Conservation (phyloP, 129 eudicot species). For the Pseudognaphalium luteoalbum region DNA sequence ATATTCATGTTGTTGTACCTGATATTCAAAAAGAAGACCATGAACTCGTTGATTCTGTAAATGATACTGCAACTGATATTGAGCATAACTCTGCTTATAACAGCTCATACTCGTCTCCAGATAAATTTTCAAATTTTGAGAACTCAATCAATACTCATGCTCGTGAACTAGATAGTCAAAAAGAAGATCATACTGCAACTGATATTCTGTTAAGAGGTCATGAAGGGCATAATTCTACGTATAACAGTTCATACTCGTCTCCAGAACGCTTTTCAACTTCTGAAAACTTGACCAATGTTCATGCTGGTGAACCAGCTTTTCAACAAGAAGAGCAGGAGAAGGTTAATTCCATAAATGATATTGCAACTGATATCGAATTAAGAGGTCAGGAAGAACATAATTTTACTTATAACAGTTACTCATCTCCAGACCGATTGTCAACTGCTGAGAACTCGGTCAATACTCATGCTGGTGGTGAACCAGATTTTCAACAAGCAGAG, state of each 20-base stretch:
- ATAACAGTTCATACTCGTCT: conserved; percentile 13
- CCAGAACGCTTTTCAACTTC: not conserved
- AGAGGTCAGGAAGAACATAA: conserved; percentile 26
- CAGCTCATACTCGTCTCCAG: conserved; percentile 22
- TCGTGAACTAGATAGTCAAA: not conserved
- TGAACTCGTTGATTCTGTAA: not conserved
- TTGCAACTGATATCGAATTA: conserved; percentile 21
- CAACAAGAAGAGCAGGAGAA: conserved; percentile 24
- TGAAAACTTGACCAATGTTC: not conserved
- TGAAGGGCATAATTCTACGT: conserved; percentile 20
- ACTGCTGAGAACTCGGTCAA: conserved; percentile 10
- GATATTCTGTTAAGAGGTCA: conserved; percentile 22
- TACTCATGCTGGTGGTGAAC: conserved; percentile 23
- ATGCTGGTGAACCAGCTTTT: conserved; percentile 22
- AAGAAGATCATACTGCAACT: not conserved
- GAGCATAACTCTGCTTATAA: conserved; percentile 22
- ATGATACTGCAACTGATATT: conserved; percentile 12
- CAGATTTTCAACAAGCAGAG: conserved; percentile 32
- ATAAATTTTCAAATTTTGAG: conserved; percentile 4
- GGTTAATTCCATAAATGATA: not conserved
- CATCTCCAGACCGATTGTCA: conserved; percentile 22
- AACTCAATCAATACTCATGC: conserved; percentile 1
- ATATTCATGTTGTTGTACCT: conserved; percentile 17
- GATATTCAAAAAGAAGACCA: conserved; percentile 29
- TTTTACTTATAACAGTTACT: conserved; percentile 13